Evolutionary conservation across 2,329 filamentous ascomycete genomes (phyloP).

Genomic region (Trichoderma atroviride): DNA sequence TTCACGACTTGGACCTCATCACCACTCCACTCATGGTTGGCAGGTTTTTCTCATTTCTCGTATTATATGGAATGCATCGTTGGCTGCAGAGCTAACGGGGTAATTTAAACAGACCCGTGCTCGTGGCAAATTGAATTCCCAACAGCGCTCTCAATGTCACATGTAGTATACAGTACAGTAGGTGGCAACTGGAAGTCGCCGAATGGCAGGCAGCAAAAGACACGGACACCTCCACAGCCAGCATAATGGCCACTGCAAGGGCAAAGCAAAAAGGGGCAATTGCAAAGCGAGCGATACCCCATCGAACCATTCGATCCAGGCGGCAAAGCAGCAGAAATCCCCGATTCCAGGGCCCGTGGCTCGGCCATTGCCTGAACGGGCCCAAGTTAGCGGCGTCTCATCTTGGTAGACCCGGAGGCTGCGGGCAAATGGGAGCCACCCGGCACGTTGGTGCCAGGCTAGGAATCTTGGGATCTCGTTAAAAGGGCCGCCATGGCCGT

Average conservation of each 20-base stretch:
- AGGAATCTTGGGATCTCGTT: background rate
- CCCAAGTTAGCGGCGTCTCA: background rate
- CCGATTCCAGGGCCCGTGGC: slow-evolving; percentile 9
- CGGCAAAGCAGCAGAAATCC: background rate
- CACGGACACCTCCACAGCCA: background rate
- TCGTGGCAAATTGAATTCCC: background rate
- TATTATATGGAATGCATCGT: background rate
- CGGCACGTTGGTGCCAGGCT: background rate
- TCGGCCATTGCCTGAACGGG: slow-evolving; percentile 24
- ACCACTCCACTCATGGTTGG: background rate
- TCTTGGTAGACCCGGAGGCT: background rate
- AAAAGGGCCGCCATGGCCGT: slow-evolving; percentile 16
- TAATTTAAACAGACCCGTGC: background rate
- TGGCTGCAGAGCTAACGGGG: background rate
- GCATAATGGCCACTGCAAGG: background rate
- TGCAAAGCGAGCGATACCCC: background rate
- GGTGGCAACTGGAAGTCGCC: background rate
- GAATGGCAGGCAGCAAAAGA: background rate
- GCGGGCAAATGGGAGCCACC: slow-evolving; percentile 3
- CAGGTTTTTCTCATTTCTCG: background rate
- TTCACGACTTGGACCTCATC: background rate
- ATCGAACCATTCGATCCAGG: background rate
- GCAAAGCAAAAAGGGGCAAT: background rate
- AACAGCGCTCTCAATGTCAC: background rate
- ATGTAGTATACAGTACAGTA: too few species aligned